phyloP scores from a whole-genome alignment of 164 flowering plant species.

The Warburgia ugandensis region DNA sequence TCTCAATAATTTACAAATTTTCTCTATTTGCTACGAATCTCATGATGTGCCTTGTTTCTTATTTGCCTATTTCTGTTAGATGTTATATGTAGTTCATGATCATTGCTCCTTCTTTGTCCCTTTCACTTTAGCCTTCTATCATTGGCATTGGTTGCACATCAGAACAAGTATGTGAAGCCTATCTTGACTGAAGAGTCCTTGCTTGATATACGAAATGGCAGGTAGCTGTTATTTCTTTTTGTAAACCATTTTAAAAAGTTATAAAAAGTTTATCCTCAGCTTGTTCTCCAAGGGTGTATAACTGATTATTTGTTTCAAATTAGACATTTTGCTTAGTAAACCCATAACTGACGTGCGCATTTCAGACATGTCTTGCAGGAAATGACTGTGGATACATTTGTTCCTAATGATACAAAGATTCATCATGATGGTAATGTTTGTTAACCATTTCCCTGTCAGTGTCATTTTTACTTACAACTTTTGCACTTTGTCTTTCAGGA shows the following conservation, averaged over 20 bases:
- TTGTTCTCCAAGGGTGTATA: too few species aligned
- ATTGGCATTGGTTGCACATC: conserved; percentile 79
- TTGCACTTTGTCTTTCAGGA: conserved; percentile 40
- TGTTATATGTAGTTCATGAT: too few species aligned
- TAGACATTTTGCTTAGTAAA: background rate
- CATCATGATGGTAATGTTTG: conserved; percentile 45
- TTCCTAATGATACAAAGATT: conserved; percentile 87
- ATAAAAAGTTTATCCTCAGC: too few species aligned
- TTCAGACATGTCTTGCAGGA: conserved; percentile 96
- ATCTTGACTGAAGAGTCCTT: conserved; percentile 51
- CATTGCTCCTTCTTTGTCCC: too few species aligned
- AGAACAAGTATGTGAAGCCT: conserved; percentile 89
- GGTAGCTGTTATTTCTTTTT: conserved; percentile 31
- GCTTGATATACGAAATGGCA: conserved; percentile 78
- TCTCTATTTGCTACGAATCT: too few species aligned
- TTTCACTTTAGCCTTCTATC: conserved; percentile 50
- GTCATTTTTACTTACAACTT: background rate
- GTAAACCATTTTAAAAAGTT: background rate
- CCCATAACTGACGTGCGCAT: conserved; percentile 6
- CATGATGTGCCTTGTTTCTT: background rate
- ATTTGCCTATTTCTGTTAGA: background rate
- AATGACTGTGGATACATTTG: conserved; percentile 93
- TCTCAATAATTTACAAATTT: background rate
- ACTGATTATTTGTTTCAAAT: background rate
- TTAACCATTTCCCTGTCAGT: background rate